Base-by-base conservation (phyloP, 352 stramenopile genomes). In the Pythium brachiatum region DNA sequence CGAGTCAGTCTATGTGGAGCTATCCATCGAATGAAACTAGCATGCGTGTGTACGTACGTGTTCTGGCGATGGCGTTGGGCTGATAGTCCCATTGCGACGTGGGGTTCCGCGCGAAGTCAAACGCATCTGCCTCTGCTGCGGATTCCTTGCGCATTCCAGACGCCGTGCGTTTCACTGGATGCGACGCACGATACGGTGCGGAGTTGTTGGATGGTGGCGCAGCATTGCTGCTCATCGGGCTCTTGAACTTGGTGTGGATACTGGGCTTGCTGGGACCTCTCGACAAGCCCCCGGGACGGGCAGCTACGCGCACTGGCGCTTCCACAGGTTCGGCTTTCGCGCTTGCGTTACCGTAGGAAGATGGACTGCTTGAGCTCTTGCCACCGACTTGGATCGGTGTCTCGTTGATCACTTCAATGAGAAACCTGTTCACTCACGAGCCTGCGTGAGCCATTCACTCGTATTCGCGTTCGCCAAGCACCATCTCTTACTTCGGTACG, bases 371-470 rank as follows among this genome's bases (percentile, higher is more conserved):
- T 39, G 11, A 56, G 32, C 32, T 52, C 48, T 46, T 41, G 6
- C 18, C 60, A 20, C 25, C 54, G 11, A 70, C 62, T 6, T 62
- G 27, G 23, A 91, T 54, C 0, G 82, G 82, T 20, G 71, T 85
- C 47, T 79, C 67, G 58, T 91, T 85, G 62, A 92, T 58, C 47
- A 92, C 74, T 23, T 94, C 84, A 6, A 94, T 64, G 29, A 90
- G 62, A 54, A 89, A 91, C 59, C 82, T 94, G 58, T 29, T 18
- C 18, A 51, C 15, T 8, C 5, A 47, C 7, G 16, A 47, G n/a
- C n/a, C n/a, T 50, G 9, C 43, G 8, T 21, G 5, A 32, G 46
- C 7, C 11, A 50, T 39, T 7, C 7, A 39, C 16, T 39, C 27
- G 4, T n/a, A 48, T 46, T 21, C 3, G 50, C 5, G 36, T 23